Evolutionary conservation across 2,329 filamentous ascomycete genomes (phyloP).

Genomic region (Cladosporium austrohemisphaericum): DNA sequence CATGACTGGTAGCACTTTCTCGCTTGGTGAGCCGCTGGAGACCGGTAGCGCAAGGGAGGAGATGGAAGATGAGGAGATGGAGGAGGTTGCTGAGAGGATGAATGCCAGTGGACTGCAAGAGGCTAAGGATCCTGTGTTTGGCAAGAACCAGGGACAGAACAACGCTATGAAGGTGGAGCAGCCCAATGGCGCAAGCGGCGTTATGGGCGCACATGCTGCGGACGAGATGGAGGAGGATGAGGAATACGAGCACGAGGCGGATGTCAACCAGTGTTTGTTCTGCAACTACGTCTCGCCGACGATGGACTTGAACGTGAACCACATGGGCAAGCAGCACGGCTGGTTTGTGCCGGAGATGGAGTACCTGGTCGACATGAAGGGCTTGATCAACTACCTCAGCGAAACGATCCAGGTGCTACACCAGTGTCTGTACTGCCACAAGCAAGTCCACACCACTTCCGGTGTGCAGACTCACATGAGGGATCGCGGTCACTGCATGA

Average conservation of each 20-base stretch:
- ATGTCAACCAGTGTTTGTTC: conserved; percentile 68
- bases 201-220: conserved; percentile 28
- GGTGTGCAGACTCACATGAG: conserved; percentile 96
- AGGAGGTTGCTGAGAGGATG: conserved; percentile 71
- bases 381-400: conserved; percentile 73
- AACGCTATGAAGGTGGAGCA: conserved; percentile 12
- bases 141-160: conserved; percentile 15
- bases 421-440: conserved; percentile 86
- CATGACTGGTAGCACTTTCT: conserved; percentile 86
- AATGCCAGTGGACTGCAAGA: conserved; percentile 56
- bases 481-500: conserved; percentile 94
- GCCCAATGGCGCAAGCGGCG: conserved; percentile 21
- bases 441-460: conserved; percentile 70
- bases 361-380: conserved; percentile 78
- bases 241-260: conserved; percentile 37
- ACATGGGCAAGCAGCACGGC: conserved; percentile 91
- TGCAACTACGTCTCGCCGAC: conserved; percentile 82
- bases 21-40: conserved; percentile 73
- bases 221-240: conserved; percentile 39
- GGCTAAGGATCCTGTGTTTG: conserved; percentile 34
- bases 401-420: conserved; percentile 74
- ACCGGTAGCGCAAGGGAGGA: conserved; percentile 50
- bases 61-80: conserved; percentile 68
- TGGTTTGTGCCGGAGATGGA: conserved; percentile 92
- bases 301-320: conserved; percentile 69